Base-by-base conservation (phyloP, 2,329 filamentous ascomycete species). In the Ascochyta lentis region DNA sequence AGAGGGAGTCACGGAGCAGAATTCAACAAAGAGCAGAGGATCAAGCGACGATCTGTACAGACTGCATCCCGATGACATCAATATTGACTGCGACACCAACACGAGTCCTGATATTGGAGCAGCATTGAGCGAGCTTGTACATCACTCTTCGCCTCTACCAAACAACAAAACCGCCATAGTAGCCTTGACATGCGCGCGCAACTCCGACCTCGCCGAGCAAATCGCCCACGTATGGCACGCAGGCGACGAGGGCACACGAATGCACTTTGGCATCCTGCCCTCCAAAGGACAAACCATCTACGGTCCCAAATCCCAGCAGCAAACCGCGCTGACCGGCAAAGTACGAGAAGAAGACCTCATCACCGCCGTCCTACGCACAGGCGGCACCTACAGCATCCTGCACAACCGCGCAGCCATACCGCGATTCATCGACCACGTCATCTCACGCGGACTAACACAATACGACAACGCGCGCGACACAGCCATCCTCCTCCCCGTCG, bases 391-490 rank as follows among this genome's bases (percentile, higher is more conserved):
- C 54, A 62, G 58, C 23, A 55, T 59, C 2, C 52, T 68, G 5
- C 63, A 67, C 42, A 41, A 55, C 38, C 57, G 39, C 12, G 26
- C 45, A 3, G 44, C 60, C 1, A 54, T 66, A 8, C 46, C 58
- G 4, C 48, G 44, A 23, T 67, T 67, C 42, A 47, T 68, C 19
- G 48, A 60, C 12, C 60, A 65, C 43, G 63, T 67, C 19, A 52
- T 68, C 10, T 62, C 60, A 13, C 65, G 65, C 31, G 56, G 61
- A 6, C 44, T 67, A 4, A 66, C 61, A 6, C 52, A 61, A 7
- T 67, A 67, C 48, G 65, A 67, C 51, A 67, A 67, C 48, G 61
- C 63, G 13, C 41, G 53, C 9, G 65, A 67, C 50, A 67, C 65
- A 4, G 64, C 63, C 5, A 67, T 56, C 8, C 46, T 66, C 2